A percentile compares a stretch with the other conserved stretches of the same genome.
phyloP scores from a whole-genome alignment of 2,329 filamentous ascomycete genomes.

The Elsinoe perseae region DNA sequence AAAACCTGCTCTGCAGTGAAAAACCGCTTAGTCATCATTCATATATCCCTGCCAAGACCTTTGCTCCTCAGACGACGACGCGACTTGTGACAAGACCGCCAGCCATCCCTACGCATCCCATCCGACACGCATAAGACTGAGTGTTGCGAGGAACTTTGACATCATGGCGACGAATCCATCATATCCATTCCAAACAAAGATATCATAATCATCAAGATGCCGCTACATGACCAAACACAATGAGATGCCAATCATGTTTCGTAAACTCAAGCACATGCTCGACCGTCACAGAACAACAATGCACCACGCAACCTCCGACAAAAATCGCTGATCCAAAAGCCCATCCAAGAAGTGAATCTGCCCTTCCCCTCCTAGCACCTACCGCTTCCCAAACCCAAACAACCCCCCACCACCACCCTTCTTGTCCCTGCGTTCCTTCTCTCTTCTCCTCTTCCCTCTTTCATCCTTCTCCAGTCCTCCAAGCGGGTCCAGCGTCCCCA shows the following conservation, averaged over 20 bases:
- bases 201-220: not conserved
- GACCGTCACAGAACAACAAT: not conserved
- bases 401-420: not conserved
- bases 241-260: not conserved
- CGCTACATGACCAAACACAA: not conserved
- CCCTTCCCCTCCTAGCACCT: not conserved
- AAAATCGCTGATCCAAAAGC: not conserved
- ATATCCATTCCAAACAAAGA: not conserved
- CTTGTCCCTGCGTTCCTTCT: not conserved
- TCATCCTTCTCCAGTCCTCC: constrained; percentile 7
- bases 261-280: not conserved
- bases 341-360: not conserved
- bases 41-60: not conserved
- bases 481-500: not conserved
- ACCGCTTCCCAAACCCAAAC: constrained; percentile 7
- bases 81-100: too few species aligned
- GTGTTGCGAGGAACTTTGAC: too few species aligned
- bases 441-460: constrained; percentile 1
- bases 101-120: too few species aligned
- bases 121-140: too few species aligned
- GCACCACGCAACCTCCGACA: not conserved
- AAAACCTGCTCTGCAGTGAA: too few species aligned
- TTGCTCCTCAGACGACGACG: not conserved
- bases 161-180: too few species aligned
- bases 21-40: not conserved